Base-by-base conservation (phyloP, 306 rosid genomes). In the Dicorynia guianensis region DNA sequence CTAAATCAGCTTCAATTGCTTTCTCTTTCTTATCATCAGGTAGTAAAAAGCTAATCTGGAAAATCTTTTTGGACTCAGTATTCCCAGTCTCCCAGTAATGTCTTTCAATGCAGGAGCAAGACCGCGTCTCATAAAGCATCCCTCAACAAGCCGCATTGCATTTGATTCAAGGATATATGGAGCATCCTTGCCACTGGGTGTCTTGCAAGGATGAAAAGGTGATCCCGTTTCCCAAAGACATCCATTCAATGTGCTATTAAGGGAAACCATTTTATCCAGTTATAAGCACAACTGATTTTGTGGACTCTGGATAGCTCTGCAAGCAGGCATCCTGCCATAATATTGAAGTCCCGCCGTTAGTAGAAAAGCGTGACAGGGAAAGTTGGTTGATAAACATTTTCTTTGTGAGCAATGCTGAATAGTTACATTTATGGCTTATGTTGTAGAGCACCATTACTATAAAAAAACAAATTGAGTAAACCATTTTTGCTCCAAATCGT, bases 191-290 rank as follows among this genome's bases (percentile, higher is more conserved):
- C 98, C 98, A 2, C 84, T 80, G 5, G 96, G 75, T 8, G 98
- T 91, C 80, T 77, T 87, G 48, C 98, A 89, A 18, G 98, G 98
- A 71, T 89, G 87, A 76, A 94, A 94, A 40, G 98, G 98, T 3
- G 98, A 94, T 4, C 96, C 98, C 94, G 90, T 94, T 80, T 94
- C 97, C 98, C 97, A 94, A 74, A 94, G 97, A 74, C 84, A 91
- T 4, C 88, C 96, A 80, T 87, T 94, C 81, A 94, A 59, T 47
- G 98, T 89, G 75, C 87, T 90, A 54, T 86, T 81, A 5, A 94
- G 97, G 5, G 98, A 94, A 80, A 94, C 89, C 88, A 76, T 82
- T 87, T 94, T 94, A 79, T 75, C 98, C 97, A 25, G 98, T 91
- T 80, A 92, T 90, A 43, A 94, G 91, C 33, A 90, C 98, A 17